Evolutionary conservation across 768 basidiomycete species (phyloP).

Genomic region (Piloderma croceum): DNA sequence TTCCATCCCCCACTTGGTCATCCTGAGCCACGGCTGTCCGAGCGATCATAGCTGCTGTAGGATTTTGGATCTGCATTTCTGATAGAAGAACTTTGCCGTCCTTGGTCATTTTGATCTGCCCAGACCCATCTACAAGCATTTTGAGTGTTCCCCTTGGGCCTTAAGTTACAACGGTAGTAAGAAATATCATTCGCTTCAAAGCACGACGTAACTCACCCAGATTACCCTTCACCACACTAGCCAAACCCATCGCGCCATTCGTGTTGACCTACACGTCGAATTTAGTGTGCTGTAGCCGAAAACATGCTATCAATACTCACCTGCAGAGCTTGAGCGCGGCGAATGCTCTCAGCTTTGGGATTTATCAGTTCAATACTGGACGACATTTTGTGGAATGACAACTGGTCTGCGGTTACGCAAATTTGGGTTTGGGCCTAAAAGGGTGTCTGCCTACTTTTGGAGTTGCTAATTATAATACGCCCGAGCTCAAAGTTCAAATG

Average conservation of each 20-base stretch:
- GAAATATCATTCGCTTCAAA: conserved; percentile 1
- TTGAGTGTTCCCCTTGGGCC: conserved; percentile 97
- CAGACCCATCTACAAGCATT: conserved; percentile 98
- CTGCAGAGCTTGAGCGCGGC: conserved; percentile 87
- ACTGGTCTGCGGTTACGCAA: too few species aligned
- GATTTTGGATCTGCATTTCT: conserved; percentile 99
- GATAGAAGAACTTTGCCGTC: conserved; percentile 97
- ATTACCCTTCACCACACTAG: conserved; percentile 95
- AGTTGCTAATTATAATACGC: too few species aligned
- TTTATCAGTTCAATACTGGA: conserved; percentile 94
- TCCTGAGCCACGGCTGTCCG: conserved; percentile 98
- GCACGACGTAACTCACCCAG: conserved; percentile 64
- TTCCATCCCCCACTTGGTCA: conserved; percentile 98
- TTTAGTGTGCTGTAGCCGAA: conserved; percentile 14
- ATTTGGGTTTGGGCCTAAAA: too few species aligned
- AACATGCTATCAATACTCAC: conserved; percentile 35
- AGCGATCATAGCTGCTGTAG: conserved; percentile 98
- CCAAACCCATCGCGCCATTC: conserved; percentile 94
- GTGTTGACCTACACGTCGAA: conserved; percentile 66
- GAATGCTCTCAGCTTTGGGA: conserved; percentile 90
- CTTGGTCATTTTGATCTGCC: conserved; percentile 99
- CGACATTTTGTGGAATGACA: too few species aligned
- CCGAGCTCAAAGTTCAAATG: too few species aligned
- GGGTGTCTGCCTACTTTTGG: too few species aligned
- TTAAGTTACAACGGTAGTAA: conserved; percentile 25